Evolutionary conservation across 106 monocot species (phyloP), one percentile per base, ranked within the genome.

Genomic region (Platanthera zijinensis): DNA sequence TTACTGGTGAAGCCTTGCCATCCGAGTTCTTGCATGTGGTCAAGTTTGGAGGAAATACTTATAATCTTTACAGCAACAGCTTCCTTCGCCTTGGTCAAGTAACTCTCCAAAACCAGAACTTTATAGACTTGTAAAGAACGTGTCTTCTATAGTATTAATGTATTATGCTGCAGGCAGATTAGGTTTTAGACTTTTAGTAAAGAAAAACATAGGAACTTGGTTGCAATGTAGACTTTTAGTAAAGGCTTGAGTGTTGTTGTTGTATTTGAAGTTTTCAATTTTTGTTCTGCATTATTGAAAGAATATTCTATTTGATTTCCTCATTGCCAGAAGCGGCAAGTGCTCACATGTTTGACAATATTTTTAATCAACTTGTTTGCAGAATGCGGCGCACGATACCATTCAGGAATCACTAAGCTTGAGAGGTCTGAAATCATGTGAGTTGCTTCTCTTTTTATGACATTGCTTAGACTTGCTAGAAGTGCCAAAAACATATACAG

Each of bases 71-170:
- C 61, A 91, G 84, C 69, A 86, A 93, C 74, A 97, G 96, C 75
- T 93, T 97, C 86, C 93, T 97, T 79, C 90, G 90, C 80, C 81
- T 91, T 81, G 96, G 96, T 61, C 96, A 97, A 87, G 96, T 96
- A 81, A 81, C 25, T 52, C 39, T 57, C 59, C 59, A 61, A 61
- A 61, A 61, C 7, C 8, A 7, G 59, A 61, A 21, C 59, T 21
- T 2, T 61, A 61, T 21, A 21, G 19, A 61, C 21, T 21, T 61
- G 6, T 21, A 18, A 2, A 25, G 10, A 66, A 64, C 11, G 8
- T 59, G 21, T 10, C 6, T 18, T 59, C 46, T 62, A 47, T 61
- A 5, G 8, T 46, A n/a, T n/a, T n/a, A n/a, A n/a, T n/a, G n/a
- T n/a, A n/a, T 63, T 75, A 49, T 59, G 2, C 32, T 32, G 19